Evolutionary conservation across 805 yeast species (phyloP).

Genomic region (Yarrowia sp.): DNA sequence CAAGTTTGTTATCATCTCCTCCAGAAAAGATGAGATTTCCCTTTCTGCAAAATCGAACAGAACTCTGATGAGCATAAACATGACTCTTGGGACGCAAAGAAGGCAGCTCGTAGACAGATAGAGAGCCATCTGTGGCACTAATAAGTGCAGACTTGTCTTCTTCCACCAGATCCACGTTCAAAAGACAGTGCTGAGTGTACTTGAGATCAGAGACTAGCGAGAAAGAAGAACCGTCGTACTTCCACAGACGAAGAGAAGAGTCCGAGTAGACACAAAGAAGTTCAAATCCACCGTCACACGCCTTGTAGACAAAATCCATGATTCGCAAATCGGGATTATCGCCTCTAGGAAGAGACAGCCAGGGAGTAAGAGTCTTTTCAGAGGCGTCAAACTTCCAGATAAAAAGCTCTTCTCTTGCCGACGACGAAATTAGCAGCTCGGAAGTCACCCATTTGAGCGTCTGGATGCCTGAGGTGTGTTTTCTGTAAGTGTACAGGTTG

Average conservation of each 20-base stretch:
- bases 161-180: conserved; percentile 49
- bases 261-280: conserved; percentile 79
- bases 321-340: conserved; percentile 79
- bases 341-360: conserved; percentile 54
- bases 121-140: conserved; percentile 81
- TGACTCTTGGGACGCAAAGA: neutral
- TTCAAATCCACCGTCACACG: conserved; percentile 39
- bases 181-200: conserved; percentile 74
- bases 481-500: conserved; percentile 60
- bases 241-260: conserved; percentile 68
- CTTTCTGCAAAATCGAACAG: conserved; percentile 55
- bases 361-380: conserved; percentile 46
- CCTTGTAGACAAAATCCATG: conserved; percentile 70
- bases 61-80: conserved; percentile 63
- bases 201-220: conserved; percentile 45
- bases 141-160: conserved; percentile 40
- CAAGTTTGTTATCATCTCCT: conserved; percentile 87
- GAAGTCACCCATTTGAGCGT: conserved; percentile 50
- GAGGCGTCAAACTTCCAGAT: conserved; percentile 57
- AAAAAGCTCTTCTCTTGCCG: conserved; percentile 78
- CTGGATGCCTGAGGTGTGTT: conserved; percentile 89
- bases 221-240: conserved; percentile 42
- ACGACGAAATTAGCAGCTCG: conserved; percentile 47
- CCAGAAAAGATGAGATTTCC: conserved; percentile 56
- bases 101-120: conserved; percentile 53